phyloP scores from a whole-genome alignment of 257 asterid species.

The Lavandula angustifolia region DNA sequence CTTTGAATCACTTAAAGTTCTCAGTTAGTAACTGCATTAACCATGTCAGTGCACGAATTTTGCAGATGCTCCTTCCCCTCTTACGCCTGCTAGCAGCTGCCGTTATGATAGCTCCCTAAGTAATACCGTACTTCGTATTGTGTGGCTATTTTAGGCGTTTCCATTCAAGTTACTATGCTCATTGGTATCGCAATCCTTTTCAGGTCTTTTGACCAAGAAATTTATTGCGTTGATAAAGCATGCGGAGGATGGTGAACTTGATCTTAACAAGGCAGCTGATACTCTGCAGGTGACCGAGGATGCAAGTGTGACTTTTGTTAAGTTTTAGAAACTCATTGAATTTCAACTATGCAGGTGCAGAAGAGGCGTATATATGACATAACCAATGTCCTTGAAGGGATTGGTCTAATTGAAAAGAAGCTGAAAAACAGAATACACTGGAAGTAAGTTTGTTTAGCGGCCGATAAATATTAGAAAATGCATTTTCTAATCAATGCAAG shows the following conservation, averaged over 20 bases:
- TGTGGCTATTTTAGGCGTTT: slow-evolving; percentile 29
- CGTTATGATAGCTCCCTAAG: slow-evolving; percentile 92
- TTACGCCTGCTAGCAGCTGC: slow-evolving; percentile 91
- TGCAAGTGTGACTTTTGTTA: not conserved
- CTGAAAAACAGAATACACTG: slow-evolving; percentile 73
- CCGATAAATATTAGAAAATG: slow-evolving; percentile 22
- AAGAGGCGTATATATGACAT: slow-evolving; percentile 87
- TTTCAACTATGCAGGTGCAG: slow-evolving; percentile 47
- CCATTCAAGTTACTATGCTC: slow-evolving; percentile 15
- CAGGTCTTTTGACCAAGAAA: slow-evolving; percentile 61
- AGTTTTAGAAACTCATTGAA: slow-evolving; percentile 11
- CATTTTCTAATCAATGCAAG: slow-evolving; percentile 4
- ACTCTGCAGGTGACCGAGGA: slow-evolving; percentile 49
- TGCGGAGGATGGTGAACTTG: slow-evolving; percentile 81
- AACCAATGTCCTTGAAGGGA: slow-evolving; percentile 96
- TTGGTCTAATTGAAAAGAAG: slow-evolving; percentile 93
- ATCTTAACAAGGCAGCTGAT: slow-evolving; percentile 91
- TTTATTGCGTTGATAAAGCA: slow-evolving; percentile 50
- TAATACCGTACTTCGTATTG: slow-evolving; percentile 38
- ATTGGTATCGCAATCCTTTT: slow-evolving; percentile 33
- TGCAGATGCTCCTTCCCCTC: slow-evolving; percentile 85
- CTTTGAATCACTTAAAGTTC: not conserved
- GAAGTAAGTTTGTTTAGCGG: slow-evolving; percentile 45
- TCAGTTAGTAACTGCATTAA: not conserved
- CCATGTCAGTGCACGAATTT: slow-evolving; percentile 13